These are phyloP conservation scores for Candida ponderosae DNA, from an alignment of 805 yeast genomes.

Conservation along the genomic window DNA sequence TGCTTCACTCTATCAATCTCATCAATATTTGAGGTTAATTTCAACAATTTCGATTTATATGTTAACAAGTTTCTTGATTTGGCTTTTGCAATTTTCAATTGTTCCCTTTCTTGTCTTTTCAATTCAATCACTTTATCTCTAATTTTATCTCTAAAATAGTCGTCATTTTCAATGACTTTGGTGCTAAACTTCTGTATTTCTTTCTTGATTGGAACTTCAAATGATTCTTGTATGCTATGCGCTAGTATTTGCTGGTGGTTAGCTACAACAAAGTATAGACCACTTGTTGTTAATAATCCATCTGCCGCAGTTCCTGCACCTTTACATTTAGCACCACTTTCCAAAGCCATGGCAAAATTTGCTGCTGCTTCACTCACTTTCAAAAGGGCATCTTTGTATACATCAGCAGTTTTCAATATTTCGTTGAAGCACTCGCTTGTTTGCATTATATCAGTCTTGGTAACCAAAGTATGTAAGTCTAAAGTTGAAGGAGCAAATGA, in stretches of 20 bases:
- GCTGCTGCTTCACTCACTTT: conserved; percentile 53
- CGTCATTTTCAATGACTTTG: conserved; percentile 40
- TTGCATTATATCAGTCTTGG: conserved; percentile 48
- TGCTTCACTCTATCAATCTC: conserved; percentile 71
- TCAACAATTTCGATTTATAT: conserved; percentile 59
- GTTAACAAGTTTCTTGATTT: conserved; percentile 58
- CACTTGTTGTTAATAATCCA: conserved; percentile 65
- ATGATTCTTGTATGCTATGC: conserved; percentile 41
- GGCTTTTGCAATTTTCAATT: conserved; percentile 47
- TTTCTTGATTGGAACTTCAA: conserved; percentile 43
- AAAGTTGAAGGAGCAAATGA: conserved; percentile 32
- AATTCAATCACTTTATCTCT: conserved; percentile 44
- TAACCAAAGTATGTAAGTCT: conserved; percentile 54
- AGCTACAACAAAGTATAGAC: conserved; percentile 66
- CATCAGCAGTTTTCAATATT: conserved; percentile 36
- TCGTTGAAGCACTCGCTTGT: conserved; percentile 42
- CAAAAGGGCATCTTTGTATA: conserved; percentile 38
- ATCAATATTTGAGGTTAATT: conserved; percentile 67
- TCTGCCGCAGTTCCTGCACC: conserved; percentile 55
- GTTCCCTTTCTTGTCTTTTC: conserved; percentile 53
- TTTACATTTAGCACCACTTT: conserved; percentile 51
- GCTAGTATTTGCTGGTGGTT: conserved; percentile 72
- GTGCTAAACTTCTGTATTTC: conserved; percentile 37
- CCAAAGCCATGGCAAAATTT: conserved; percentile 64
- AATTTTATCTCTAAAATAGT: conserved; percentile 44